Evolutionary conservation across 2,329 filamentous ascomycete genomes (phyloP).

Genomic region (Thielaviopsis ethacetica): DNA sequence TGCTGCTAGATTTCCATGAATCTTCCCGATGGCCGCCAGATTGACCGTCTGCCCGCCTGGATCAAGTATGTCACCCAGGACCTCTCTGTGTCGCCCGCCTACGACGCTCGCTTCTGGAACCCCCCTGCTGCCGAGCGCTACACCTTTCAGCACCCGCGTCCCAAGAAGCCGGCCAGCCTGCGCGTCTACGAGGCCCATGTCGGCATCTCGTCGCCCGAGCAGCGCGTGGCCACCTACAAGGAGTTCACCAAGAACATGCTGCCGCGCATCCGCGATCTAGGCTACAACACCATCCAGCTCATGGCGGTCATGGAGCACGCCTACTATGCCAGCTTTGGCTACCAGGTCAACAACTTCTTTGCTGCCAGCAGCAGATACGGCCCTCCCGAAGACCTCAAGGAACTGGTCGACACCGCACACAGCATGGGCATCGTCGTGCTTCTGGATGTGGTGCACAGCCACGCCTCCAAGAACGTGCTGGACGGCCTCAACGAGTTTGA

Average conservation of each 20-base stretch:
- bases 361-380: conserved; percentile 93
- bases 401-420: conserved; percentile 90
- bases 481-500: conserved; percentile 96
- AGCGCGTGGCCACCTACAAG: conserved; percentile 83
- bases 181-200: conserved; percentile 98
- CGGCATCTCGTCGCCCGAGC: conserved; percentile 85
- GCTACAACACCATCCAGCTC: conserved; percentile 94
- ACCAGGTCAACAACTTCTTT: conserved; percentile 98
- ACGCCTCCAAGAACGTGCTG: conserved; percentile 92
- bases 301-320: conserved; percentile 99
- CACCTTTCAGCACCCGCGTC: conserved; percentile 65
- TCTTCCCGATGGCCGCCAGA: conserved; percentile 59
- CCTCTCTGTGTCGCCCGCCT: conserved; percentile 71
- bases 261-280: conserved; percentile 73
- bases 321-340: conserved; percentile 97
- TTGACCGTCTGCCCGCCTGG: conserved; percentile 87
- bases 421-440: conserved; percentile 79
- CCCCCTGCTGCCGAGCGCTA: conserved; percentile 64
- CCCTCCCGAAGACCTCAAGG: conserved; percentile 83
- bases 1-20: conserved; percentile 59
- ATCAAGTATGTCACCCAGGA: conserved; percentile 97
- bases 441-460: conserved; percentile 91
- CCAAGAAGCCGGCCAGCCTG: conserved; percentile 69
- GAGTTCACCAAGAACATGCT: conserved; percentile 91
- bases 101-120: conserved; percentile 96